A percentile compares a stretch with the other conserved stretches of the same genome.
Conservation (phyloP, 176 grass and related monocot species). For the Lolium multiflorum region DNA sequence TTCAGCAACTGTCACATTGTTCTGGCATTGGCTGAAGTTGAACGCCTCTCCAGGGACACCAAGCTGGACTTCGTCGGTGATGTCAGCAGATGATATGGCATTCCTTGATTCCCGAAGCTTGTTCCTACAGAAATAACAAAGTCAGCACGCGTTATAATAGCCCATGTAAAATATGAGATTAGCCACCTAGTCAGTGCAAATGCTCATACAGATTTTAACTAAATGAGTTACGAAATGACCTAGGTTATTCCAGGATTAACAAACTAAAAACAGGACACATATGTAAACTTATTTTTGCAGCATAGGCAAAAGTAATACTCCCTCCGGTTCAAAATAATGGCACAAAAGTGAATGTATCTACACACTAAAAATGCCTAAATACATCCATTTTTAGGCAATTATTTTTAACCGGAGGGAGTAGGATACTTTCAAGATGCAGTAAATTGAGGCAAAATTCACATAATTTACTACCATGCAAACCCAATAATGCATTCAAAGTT, state of each 20-base stretch:
- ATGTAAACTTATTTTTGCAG: neutral
- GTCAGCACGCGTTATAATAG: neutral
- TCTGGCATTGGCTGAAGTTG: constrained; percentile 78
- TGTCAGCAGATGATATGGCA: constrained; percentile 75
- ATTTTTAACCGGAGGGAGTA: too few relatives aligned
- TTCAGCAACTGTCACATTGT: constrained; percentile 75
- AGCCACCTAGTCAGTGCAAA: neutral
- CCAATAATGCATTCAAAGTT: neutral
- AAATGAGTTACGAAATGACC: neutral
- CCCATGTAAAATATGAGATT: too few relatives aligned
- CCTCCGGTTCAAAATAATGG: too few relatives aligned
- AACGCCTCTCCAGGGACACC: constrained; percentile 73
- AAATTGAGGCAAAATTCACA: neutral
- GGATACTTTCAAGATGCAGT: neutral
- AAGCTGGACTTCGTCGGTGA: constrained; percentile 65
- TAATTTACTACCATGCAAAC: neutral
- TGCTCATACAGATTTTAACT: neutral
- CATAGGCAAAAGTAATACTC: neutral
- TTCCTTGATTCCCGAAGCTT: constrained; percentile 65
- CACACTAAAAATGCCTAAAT: too few relatives aligned
- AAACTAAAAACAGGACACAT: neutral
- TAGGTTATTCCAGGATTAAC: constrained; percentile 1
- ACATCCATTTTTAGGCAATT: too few relatives aligned
- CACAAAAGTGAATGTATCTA: too few relatives aligned
- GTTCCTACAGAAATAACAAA: constrained; percentile 59